Conservation (phyloP, 192 early-diverging fungal genomes). For the Linnemannia exigua region DNA sequence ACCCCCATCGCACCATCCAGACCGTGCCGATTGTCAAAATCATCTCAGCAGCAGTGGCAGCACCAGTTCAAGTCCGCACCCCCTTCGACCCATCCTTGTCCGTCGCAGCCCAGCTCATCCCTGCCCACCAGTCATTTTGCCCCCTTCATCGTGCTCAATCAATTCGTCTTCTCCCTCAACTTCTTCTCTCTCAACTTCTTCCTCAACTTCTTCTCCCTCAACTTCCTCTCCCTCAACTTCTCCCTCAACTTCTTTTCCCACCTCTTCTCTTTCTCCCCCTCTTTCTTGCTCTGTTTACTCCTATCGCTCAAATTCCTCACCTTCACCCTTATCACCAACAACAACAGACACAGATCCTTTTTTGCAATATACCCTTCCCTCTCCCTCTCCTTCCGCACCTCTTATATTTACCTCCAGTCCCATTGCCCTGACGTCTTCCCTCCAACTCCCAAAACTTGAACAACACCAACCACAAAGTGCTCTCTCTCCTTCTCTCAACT, state of each 20-base stretch:
- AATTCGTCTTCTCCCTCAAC: neutral
- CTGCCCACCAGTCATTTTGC: neutral
- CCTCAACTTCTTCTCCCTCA: neutral
- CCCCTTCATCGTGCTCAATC: neutral
- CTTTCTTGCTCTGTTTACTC: neutral
- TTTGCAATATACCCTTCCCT: neutral
- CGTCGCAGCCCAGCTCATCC: neutral
- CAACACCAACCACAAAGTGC: neutral
- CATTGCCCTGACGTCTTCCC: constrained; percentile 6
- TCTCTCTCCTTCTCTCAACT: constrained; percentile 12
- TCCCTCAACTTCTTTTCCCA: neutral
- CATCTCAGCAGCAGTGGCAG: neutral
- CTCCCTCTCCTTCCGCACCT: neutral
- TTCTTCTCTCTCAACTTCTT: neutral
- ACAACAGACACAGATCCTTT: neutral
- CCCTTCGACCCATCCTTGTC: neutral
- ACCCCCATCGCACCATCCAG: constrained; percentile 4
- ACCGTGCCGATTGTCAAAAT: neutral
- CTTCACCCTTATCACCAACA: neutral
- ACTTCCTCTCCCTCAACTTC: constrained; percentile 13
- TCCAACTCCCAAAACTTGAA: neutral
- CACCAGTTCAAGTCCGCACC: neutral
- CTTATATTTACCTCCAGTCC: neutral
- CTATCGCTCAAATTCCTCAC: neutral
- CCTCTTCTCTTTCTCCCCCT: neutral